Evolutionary conservation across 208 protist species (phyloP), one percentile per base, ranked within the genome.

Genomic region (Histomonas meleagridis): DNA sequence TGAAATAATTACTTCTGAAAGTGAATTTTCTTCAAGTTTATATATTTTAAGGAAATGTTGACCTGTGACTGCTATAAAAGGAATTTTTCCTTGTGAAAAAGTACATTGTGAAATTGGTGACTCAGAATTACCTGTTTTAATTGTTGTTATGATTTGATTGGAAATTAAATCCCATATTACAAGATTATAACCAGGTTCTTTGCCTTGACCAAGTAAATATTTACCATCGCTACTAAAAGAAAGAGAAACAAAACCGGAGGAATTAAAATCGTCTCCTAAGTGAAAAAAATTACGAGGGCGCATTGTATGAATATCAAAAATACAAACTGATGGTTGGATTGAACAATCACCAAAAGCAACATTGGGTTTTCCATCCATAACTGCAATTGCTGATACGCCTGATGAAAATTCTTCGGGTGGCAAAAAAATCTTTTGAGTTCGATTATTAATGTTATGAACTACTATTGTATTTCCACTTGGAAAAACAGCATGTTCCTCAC

Each of bases 171-270:
- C 28, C 49, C 55, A 91, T 21, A 69, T 46, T 55, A 91, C 55
- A 4, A 91, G 21, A 3, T 23, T 38, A 48, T 53, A 91, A 35
- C 55, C 86, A 21, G 86, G 86, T n/a, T 35, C 43, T 91, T 38
- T 38, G 9, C 86, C 55, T 43, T 69, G 49, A 23, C 21, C 86
- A 12, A 91, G 40, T 65, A 91, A 43, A 91, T 91, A 91, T 32
- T 91, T 60, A 23, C 86, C 86, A 26, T 91, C 86, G 3, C 32
- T 53, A 26, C 53, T 69, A 43, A 91, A 91, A 91, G 86, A 91
- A 40, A 91, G 49, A 70, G 86, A 91, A 35, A 91, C 69, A 35
- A 91, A 69, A 48, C 55, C 86, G 9, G 40, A 10, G 9, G 86
- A 91, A 10, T 53, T n/a, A 48, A 91, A 69, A 69, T 91, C 86